Evolutionary conservation across 148 eudicot species (phyloP), one percentile per base, ranked within the genome.

Genomic region (Talinum fruticosum): DNA sequence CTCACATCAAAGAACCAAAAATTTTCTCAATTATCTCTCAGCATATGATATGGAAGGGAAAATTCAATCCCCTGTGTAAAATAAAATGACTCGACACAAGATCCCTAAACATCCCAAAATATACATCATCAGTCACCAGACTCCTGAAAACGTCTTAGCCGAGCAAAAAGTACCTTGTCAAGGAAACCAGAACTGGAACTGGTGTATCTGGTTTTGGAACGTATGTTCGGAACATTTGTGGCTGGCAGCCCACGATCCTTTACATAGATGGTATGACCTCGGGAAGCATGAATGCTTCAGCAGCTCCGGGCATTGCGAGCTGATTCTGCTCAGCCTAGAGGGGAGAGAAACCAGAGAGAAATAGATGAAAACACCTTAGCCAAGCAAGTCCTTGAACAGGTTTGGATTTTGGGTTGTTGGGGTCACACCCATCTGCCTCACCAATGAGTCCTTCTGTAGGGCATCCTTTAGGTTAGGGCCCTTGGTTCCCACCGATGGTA

Each of bases 401-500:
- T 83, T 93, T 26, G 97, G 99, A 82, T 96, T 93, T 80, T 84
- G 95, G 74, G 79, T 90, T 18, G 90, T 51, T 29, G 92, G 99
- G 13, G 82, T 91, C 81, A 93, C 97, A 49, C 98, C 99, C 91
- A 91, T 86, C 80, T 91, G 97, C 82, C 99, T 89, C 72, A 93
- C 94, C 36, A 86, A 83, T 67, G 97, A 92, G 88, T 93, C 98
- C 77, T 91, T 96, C 41, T 91, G 89, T 81, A 93, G 71, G 59
- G 91, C 83, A 70, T 91, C 93, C 86, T 88, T 89, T 38, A 76
- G 81, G 81, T 87, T 90, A 21, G 91, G 91, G 35, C 99, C 99
- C 86, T 93, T 96, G 76, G 73, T 87, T 69, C 69, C 64, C 78
- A 76, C 83, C 0, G 86, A 30, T 16, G 84, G 41, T 51, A 75